Base-by-base conservation (phyloP, 2,329 filamentous ascomycete genomes). In the Pseudonectria foliicola region DNA sequence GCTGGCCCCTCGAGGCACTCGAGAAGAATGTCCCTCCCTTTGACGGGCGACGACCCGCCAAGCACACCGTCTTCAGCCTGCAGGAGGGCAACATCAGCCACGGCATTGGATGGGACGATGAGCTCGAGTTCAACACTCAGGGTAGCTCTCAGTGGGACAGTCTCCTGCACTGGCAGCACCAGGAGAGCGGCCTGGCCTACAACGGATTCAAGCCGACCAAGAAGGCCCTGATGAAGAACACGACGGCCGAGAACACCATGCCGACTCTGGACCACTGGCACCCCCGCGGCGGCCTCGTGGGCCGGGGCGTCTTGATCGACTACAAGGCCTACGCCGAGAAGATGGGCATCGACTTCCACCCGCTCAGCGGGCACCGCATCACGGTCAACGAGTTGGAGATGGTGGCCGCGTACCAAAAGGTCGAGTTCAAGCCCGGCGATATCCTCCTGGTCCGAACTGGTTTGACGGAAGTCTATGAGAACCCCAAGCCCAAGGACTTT, bases 371-470 rank as follows among this genome's bases (percentile, higher is more conserved):
- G 1, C 63, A 77, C 46, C 62, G 67, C 18, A 79, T 82, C 52
- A 68, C 66, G 0, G 58, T 71, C 2, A 50, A 63, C 1, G 69
- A 78, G 1, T 64, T 87, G 0, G 70, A 73, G 34, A 65, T 68
- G 7, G 75, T 77, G 24, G 82, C 77, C 0, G 62, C 61, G 24
- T 61, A 70, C 25, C 77, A 84, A 44, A 72, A 73, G 1, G 62
- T 84, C 16, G 71, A 81, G 40, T 79, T 85, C 49, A 70, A 66
- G 0, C 70, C 74, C 3, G 82, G 81, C 5, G 80, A 85, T 41
- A 73, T 86, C 35, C 64, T 86, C 10, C 64, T 85, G 29, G 54
- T 86, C 13, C 69, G 81, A 13, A 77, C 73, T 2, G 81, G 82
- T 1, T 75, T 71, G 46, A 74, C 77, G 7, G 70, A 80, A 45